Conservation (phyloP, 1,284 basidiomycete genomes). For the Coniferiporia weirii region DNA sequence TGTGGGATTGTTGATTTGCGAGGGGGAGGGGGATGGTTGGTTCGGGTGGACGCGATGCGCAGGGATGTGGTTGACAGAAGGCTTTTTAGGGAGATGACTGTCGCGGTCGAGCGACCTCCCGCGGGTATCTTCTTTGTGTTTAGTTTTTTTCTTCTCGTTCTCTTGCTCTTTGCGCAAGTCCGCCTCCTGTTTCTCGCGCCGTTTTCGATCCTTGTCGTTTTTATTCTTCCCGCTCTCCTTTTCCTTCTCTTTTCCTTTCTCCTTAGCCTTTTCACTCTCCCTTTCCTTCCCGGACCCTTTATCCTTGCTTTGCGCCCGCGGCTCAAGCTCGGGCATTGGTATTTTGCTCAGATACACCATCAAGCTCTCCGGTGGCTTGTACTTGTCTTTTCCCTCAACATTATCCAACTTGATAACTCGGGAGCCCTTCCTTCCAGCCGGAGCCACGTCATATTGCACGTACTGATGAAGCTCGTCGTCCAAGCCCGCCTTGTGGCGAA, state of each 20-base stretch:
- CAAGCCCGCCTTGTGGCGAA: conserved; percentile 66
- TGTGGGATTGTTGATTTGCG: conserved; percentile 40
- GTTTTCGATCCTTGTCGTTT: not conserved
- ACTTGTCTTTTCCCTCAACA: conserved; percentile 38
- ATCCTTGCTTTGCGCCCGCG: conserved; percentile 28
- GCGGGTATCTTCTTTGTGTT: not conserved
- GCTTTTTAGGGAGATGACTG: conserved; percentile 16
- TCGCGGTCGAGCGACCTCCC: conserved; percentile 15
- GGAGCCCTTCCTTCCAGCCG: conserved; percentile 45
- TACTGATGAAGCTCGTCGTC: conserved; percentile 74
- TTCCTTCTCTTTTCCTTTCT: not conserved
- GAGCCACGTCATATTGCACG: conserved; percentile 56
- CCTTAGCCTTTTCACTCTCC: conserved; percentile 14
- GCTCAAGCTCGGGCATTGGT: conserved; percentile 73
- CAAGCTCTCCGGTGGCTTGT: conserved; percentile 60
- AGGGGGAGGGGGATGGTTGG: conserved; percentile 39
- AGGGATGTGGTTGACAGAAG: conserved; percentile 6
- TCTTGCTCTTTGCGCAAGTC: not conserved
- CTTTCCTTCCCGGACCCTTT: conserved; percentile 8
- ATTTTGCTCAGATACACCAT: conserved; percentile 77
- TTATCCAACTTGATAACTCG: conserved; percentile 65
- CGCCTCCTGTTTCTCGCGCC: not conserved
- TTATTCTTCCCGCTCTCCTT: not conserved
- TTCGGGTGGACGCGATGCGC: conserved; percentile 31
- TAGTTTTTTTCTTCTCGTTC: not conserved